Evolutionary conservation across 139 green algal genomes (phyloP), one percentile per base, ranked within the genome.

Genomic region (Asterochloris erici): DNA sequence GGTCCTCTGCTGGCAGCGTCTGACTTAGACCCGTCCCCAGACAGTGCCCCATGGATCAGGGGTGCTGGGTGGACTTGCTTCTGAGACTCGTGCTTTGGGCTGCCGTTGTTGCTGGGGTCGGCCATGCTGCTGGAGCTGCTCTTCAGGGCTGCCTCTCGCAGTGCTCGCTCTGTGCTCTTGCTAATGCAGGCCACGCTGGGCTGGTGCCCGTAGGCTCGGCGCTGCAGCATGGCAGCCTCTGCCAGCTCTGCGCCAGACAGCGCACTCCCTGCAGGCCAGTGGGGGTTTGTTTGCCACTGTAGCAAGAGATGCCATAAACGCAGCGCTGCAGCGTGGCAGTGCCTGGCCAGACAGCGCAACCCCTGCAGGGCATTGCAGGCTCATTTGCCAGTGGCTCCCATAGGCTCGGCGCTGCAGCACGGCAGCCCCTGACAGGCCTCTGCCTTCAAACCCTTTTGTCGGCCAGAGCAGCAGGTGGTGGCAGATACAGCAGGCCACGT

Each of bases 131-230:
- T 6, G 6, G 38, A 2, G 6, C 38, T 10, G 38, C 6, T 54
- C 4, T 54, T 54, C 38, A 54, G 38, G 38, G 38, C 38, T 54
- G 38, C 54, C 76, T 80, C 76, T 54, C 76, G 23, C 24, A 80
- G 60, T n/a, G 78, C 63, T 14, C 71, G 74, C 38, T 89, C 85
- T 11, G 19, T 63, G 63, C 83, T 69, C 64, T 89, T 89, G 70
- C 77, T 84, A 13, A 89, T 78, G 47, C 60, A 68, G 19, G 73
- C 14, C 27, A 27, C 82, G 2, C 23, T 47, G 28, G 75, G 69
- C 11, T 27, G 28, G 14, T 69, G 62, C 1, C 82, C 82, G 73
- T 89, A 89, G 54, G 86, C 78, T 14, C 82, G 60, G 26, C 85
- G 27, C 15, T 76, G 71, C 16, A 54, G n/a, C 12, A 61, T 38